These are phyloP conservation scores for Paraconiothyrium sp. DNA, from an alignment of 2,329 filamentous ascomycete genomes.

Conservation along the genomic window DNA sequence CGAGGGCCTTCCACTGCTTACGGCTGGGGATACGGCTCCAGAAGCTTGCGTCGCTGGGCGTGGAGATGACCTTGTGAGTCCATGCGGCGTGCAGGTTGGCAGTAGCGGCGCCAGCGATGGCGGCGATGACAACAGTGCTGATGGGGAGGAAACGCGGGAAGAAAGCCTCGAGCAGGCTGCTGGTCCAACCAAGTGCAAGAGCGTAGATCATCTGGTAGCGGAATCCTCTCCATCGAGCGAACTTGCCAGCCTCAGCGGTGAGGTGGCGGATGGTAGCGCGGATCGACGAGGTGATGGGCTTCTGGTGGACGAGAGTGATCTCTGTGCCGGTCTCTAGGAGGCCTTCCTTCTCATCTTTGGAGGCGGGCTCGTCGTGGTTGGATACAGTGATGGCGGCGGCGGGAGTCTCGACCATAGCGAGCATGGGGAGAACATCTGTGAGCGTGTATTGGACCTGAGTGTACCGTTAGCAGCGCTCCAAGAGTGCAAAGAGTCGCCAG, in stretches of 20 bases:
- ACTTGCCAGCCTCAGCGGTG: conserved; percentile 69
- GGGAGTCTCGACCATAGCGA: conserved; percentile 71
- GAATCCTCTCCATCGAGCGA: conserved; percentile 75
- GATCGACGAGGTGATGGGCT: conserved; percentile 70
- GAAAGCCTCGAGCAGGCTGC: conserved; percentile 56
- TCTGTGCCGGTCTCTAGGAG: conserved; percentile 52
- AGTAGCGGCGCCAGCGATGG: conserved; percentile 68
- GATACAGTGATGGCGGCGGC: conserved; percentile 60
- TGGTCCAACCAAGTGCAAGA: conserved; percentile 47
- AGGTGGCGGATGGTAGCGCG: conserved; percentile 69
- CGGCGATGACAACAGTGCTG: conserved; percentile 61
- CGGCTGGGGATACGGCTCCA: conserved; percentile 76
- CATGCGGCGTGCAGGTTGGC: conserved; percentile 78
- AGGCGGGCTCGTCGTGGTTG: conserved; percentile 56
- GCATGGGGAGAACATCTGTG: conserved; percentile 66
- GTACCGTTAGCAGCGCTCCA: conserved; percentile 8
- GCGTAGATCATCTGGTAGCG: conserved; percentile 54
- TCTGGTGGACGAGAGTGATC: conserved; percentile 58
- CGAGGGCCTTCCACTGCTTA: conserved; percentile 73
- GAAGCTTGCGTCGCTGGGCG: conserved; percentile 65
- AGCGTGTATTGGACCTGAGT: conserved; percentile 64
- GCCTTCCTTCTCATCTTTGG: conserved; percentile 53
- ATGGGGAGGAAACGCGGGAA: conserved; percentile 54
- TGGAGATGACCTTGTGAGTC: conserved; percentile 86
- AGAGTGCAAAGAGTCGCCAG: background rate